Conservation (phyloP, 2,329 filamentous ascomycete genomes). For the Paraphaeosphaeria minitans region DNA sequence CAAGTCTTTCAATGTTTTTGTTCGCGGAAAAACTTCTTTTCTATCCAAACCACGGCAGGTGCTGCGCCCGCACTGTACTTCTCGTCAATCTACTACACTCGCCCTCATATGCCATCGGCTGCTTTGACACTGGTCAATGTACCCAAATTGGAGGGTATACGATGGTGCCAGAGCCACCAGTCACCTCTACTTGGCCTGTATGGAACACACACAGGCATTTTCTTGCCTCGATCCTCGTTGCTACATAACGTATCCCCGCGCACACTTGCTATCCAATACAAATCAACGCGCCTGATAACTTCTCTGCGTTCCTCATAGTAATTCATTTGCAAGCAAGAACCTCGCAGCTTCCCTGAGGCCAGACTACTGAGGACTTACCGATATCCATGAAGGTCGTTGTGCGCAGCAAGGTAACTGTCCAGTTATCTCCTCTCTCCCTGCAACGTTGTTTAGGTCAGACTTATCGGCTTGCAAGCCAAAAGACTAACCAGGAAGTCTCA, state of each 20-base stretch:
- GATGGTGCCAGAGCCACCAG: background rate
- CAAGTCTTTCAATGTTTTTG: background rate
- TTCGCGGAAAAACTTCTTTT: background rate
- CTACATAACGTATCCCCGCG: background rate
- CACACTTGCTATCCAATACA: background rate
- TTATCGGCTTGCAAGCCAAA: background rate
- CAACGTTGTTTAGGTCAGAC: background rate
- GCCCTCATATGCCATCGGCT: background rate
- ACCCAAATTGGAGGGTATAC: background rate
- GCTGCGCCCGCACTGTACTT: background rate
- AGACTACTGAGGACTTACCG: background rate
- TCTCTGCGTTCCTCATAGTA: too few species aligned
- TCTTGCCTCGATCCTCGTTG: background rate
- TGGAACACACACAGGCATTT: background rate
- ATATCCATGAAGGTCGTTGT: too few species aligned
- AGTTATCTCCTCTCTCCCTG: background rate
- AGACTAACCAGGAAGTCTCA: background rate
- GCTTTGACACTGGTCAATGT: background rate
- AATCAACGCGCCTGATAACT: too few species aligned
- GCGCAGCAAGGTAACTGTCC: too few species aligned
- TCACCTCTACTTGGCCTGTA: background rate
- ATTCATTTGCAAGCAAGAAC: too few species aligned
- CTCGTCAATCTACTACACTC: background rate
- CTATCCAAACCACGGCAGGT: background rate
- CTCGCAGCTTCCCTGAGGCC: background rate